phyloP scores from a whole-genome alignment of 331 rosid genomes.

The Stylosanthes scabra region DNA sequence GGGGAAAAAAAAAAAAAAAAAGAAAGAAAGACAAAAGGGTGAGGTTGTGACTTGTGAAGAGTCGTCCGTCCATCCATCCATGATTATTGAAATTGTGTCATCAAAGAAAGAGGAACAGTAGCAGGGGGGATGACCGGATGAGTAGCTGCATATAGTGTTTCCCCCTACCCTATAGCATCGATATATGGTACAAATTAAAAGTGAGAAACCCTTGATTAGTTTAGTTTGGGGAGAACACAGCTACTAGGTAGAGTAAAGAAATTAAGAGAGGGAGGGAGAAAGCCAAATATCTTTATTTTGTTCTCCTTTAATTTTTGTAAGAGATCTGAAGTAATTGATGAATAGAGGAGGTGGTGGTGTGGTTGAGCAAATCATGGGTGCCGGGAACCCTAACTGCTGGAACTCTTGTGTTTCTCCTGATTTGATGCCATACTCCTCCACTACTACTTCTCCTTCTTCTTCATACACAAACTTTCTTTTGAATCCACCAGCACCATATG shows the following conservation, averaged over 20 bases:
- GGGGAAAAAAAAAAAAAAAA: constrained; percentile 28
- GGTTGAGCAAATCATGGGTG: constrained; percentile 71
- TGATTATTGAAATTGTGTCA: constrained; percentile 70
- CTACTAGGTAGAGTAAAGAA: no score
- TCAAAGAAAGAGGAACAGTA: constrained; percentile 42
- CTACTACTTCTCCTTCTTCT: constrained; percentile 41
- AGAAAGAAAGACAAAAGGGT: constrained; percentile 51
- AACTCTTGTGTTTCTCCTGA: constrained; percentile 49
- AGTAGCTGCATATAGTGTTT: constrained; percentile 16
- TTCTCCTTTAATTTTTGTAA: no score
- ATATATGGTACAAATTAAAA: no score
- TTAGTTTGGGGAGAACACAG: no score
- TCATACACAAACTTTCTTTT: no score
- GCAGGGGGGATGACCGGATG: background rate
- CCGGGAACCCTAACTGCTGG: constrained; percentile 77
- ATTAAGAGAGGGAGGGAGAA: constrained; percentile 16
- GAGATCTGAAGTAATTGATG: constrained; percentile 42
- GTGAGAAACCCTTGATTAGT: no score
- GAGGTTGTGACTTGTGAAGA: no score
- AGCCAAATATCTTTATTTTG: background rate
- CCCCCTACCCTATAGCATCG: background rate
- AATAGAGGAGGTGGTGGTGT: constrained; percentile 57
- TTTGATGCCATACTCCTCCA: constrained; percentile 50
- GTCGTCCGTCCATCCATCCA: constrained; percentile 53
- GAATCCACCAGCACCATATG: no score